Conservation (phyloP, 805 yeast species). For the Sugiyamaella qingdaonensis region DNA sequence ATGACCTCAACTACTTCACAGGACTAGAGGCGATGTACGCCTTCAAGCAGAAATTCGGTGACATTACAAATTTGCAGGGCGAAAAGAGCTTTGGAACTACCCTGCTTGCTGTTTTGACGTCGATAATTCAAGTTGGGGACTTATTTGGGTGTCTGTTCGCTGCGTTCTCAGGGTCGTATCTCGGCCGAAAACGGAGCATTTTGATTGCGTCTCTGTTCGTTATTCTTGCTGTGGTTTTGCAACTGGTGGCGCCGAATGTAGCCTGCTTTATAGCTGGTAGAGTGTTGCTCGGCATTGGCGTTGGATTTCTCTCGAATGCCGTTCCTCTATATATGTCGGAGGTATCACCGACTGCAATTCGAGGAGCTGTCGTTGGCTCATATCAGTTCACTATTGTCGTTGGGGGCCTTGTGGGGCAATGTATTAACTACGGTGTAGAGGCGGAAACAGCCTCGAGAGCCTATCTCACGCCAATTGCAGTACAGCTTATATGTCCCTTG, state of each 20-base stretch:
- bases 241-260: constrained; percentile 2
- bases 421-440: constrained; percentile 3
- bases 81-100: constrained; percentile 1
- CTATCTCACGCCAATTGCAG: constrained; percentile 5
- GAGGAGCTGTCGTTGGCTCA: constrained; percentile 7
- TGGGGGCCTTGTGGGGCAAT: constrained; percentile 4
- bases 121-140: constrained; percentile 12
- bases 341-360: constrained; percentile 3
- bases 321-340: constrained; percentile 8
- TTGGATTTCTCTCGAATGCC: constrained; percentile 3
- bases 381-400: constrained; percentile 6
- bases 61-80: constrained; percentile 1
- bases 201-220: constrained; percentile 5
- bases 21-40: constrained; percentile 12
- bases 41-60: constrained; percentile 8
- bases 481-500: constrained; percentile 11
- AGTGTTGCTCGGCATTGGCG: constrained; percentile 5
- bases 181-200: constrained; percentile 3
- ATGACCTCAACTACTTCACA: constrained; percentile 10
- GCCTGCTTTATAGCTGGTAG: constrained; percentile 8
- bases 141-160: constrained; percentile 5
- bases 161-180: not conserved
- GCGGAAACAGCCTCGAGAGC: not conserved
- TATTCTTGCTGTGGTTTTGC: not conserved
- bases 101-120: constrained; percentile 3